phyloP scores from a whole-genome alignment of 2,329 filamentous ascomycete genomes.

The Cordyceps tenuipes region DNA sequence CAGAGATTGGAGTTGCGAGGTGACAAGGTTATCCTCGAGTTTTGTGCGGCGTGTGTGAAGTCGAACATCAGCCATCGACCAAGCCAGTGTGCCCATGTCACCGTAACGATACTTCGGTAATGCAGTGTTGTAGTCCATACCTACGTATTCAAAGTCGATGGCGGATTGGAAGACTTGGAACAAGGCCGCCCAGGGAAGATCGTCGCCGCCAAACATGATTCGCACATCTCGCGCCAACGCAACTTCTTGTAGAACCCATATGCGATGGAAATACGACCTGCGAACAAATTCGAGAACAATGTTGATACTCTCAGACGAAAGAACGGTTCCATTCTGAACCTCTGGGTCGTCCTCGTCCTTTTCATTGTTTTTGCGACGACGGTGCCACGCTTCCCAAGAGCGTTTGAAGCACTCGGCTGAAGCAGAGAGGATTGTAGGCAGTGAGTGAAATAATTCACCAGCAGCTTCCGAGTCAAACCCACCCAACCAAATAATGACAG shows the following conservation, averaged over 20 bases:
- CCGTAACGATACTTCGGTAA: conserved; percentile 8
- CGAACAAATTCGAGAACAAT: conserved; percentile 5
- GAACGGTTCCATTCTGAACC: conserved; percentile 7
- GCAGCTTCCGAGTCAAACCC: not conserved
- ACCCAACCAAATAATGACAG: conserved; percentile 14
- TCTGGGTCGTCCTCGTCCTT: not conserved
- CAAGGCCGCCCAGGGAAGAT: not conserved
- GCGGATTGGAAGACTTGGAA: conserved; percentile 8
- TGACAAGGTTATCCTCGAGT: conserved; percentile 4
- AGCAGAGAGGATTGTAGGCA: conserved; percentile 3
- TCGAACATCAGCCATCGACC: conserved; percentile 1
- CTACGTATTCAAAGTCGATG: conserved; percentile 9
- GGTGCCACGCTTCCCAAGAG: conserved; percentile 10
- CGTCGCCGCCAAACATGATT: conserved; percentile 13
- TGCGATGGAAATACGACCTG: conserved; percentile 14
- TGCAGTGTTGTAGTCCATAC: conserved; percentile 1
- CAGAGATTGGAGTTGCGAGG: not conserved
- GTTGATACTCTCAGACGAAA: not conserved
- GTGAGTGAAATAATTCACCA: not conserved
- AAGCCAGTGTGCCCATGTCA: conserved; percentile 10
- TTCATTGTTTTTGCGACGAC: not conserved
- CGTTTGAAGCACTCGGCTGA: conserved; percentile 4
- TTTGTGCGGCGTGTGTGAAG: conserved; percentile 7
- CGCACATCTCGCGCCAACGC: conserved; percentile 10
- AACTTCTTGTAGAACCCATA: conserved; percentile 17